These are phyloP conservation scores for Chrysosporium queenslandicum DNA, from an alignment of 2,329 filamentous ascomycete genomes.

Conservation along the genomic window DNA sequence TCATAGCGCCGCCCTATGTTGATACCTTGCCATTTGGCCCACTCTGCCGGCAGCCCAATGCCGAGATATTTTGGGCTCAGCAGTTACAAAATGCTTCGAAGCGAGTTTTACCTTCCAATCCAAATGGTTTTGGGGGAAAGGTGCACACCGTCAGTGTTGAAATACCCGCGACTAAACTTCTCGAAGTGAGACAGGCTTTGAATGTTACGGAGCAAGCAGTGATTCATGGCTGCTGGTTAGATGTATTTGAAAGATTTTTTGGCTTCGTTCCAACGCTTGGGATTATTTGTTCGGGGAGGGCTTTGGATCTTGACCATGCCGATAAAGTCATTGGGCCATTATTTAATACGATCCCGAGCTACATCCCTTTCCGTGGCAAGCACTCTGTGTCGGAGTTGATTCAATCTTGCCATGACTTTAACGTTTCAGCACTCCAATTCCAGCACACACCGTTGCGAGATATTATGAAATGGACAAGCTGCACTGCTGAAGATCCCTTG, in stretches of 20 bases:
- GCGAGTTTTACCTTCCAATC: slow-evolving; percentile 25
- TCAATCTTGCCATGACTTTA: slow-evolving; percentile 58
- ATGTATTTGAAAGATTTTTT: slow-evolving; percentile 48
- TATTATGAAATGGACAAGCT: slow-evolving; percentile 67
- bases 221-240: slow-evolving; percentile 63
- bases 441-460: slow-evolving; percentile 71
- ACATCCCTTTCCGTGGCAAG: slow-evolving; percentile 36
- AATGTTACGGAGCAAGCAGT: slow-evolving; percentile 71
- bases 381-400: slow-evolving; percentile 54
- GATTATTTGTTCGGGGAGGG: slow-evolving; percentile 67
- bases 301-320: slow-evolving; percentile 52
- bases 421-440: slow-evolving; percentile 56
- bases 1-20: slow-evolving; percentile 49
- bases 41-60: slow-evolving; percentile 41
- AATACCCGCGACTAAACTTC: slow-evolving; percentile 38
- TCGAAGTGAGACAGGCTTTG: slow-evolving; percentile 47
- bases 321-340: slow-evolving; percentile 67
- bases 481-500: slow-evolving; percentile 45
- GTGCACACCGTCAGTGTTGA: slow-evolving; percentile 17
- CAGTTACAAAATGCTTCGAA: slow-evolving; percentile 39
- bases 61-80: slow-evolving; percentile 57
- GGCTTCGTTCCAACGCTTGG: slow-evolving; percentile 51
- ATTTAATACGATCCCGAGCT: slow-evolving; percentile 80
- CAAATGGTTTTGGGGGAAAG: slow-evolving; percentile 5
- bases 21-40: slow-evolving; percentile 62